Conservation (phyloP, 2,329 filamentous ascomycete species). For the Aspergillus ochraceus region DNA sequence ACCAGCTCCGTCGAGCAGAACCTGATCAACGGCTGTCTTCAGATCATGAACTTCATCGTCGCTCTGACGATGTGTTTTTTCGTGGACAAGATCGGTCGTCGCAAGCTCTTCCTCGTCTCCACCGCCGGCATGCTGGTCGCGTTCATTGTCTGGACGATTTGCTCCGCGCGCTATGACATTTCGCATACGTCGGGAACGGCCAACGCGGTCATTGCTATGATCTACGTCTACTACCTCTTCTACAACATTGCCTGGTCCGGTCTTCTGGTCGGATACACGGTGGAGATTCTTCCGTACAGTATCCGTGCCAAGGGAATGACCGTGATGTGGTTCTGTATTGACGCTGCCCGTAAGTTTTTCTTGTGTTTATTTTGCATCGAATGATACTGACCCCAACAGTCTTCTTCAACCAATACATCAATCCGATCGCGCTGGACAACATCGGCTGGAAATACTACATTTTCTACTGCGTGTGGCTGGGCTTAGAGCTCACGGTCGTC, state of each 20-base stretch:
- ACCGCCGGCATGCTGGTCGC: constrained; percentile 46
- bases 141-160: constrained; percentile 46
- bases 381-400: constrained; percentile 13
- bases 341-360: constrained; percentile 17
- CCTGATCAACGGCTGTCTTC: constrained; percentile 43
- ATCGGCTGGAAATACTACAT: constrained; percentile 42
- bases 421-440: constrained; percentile 31
- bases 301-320: constrained; percentile 51
- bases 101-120: constrained; percentile 45
- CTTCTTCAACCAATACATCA: constrained; percentile 40
- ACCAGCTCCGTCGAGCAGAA: constrained; percentile 39
- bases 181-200: constrained; percentile 32
- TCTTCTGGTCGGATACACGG: constrained; percentile 42
- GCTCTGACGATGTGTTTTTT: constrained; percentile 39
- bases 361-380: background rate
- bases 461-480: constrained; percentile 37
- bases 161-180: constrained; percentile 37
- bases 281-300: constrained; percentile 52
- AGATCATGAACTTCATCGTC: constrained; percentile 41
- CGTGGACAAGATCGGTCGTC: constrained; percentile 45
- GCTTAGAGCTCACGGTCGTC: constrained; percentile 31
- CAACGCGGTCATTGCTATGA: constrained; percentile 42
- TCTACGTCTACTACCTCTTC: constrained; percentile 45
- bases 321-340: constrained; percentile 36
- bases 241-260: constrained; percentile 42